Percentiles rank a stretch among this genome's conserved stretches.
These are phyloP conservation scores for Pelargonium australe DNA, from an alignment of 441 rosid species.

Conservation along the genomic window DNA sequence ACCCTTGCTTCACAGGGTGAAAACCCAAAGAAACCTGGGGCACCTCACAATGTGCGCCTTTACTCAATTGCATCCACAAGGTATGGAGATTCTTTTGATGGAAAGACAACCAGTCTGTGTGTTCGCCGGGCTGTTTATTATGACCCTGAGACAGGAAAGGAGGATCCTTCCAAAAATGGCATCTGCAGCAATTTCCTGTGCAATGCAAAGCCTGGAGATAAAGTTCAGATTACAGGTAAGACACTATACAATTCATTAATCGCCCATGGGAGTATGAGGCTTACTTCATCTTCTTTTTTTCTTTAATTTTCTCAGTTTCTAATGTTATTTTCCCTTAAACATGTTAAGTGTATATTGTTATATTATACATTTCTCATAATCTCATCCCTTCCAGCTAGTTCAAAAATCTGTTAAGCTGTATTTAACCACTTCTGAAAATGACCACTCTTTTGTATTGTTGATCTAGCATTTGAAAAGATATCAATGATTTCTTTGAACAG, in stretches of 20 bases:
- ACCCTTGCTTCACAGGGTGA: constrained; percentile 56
- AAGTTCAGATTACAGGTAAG: constrained; percentile 76
- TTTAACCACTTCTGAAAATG: no score
- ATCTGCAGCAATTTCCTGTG: constrained; percentile 91
- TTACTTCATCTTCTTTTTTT: no score
- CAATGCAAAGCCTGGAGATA: constrained; percentile 85
- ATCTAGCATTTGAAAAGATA: no score
- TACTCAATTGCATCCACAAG: constrained; percentile 92
- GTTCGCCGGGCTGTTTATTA: constrained; percentile 95
- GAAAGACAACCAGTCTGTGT: constrained; percentile 79
- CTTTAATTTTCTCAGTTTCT: background rate
- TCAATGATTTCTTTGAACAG: no score
- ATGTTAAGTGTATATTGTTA: background rate
- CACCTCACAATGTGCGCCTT: constrained; percentile 76
- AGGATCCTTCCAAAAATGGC: constrained; percentile 85
- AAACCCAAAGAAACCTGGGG: constrained; percentile 90
- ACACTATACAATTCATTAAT: no score
- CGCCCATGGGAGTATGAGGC: no score
- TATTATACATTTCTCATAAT: no score
- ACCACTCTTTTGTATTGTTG: no score
- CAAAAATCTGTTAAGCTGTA: no score
- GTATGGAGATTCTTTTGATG: constrained; percentile 86
- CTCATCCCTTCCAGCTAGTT: no score
- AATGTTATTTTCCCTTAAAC: background rate
- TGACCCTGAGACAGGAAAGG: constrained; percentile 84